phyloP scores from a whole-genome alignment of 2,329 filamentous ascomycete genomes.

The Xylaria arbuscula region DNA sequence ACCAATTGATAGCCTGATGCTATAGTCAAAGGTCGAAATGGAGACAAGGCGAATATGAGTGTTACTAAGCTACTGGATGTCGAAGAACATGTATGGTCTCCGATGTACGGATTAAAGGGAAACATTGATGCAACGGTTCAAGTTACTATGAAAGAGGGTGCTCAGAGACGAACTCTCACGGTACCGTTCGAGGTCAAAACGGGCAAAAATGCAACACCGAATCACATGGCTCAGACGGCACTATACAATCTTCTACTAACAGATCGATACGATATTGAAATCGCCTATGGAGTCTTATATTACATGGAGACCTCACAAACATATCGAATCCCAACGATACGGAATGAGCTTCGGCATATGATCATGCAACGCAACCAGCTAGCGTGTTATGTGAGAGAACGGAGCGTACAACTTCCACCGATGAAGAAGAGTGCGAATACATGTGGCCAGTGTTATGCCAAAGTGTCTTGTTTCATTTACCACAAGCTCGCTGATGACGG shows the following conservation, averaged over 20 bases:
- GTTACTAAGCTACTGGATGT: slow-evolving; percentile 95
- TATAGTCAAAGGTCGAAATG: slow-evolving; percentile 81
- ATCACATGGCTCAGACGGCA: slow-evolving; percentile 92
- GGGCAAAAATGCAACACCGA: slow-evolving; percentile 82
- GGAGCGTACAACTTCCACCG: slow-evolving; percentile 80
- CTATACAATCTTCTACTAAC: slow-evolving; percentile 93
- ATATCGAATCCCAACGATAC: slow-evolving; percentile 83
- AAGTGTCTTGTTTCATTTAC: slow-evolving; percentile 90
- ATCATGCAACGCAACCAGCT: slow-evolving; percentile 94
- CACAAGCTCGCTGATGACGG: slow-evolving; percentile 91
- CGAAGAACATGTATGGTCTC: slow-evolving; percentile 98
- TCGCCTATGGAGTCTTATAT: slow-evolving; percentile 90
- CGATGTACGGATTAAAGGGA: slow-evolving; percentile 95
- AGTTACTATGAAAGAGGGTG: slow-evolving; percentile 79
- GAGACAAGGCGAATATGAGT: slow-evolving; percentile 80
- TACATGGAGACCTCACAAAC: slow-evolving; percentile 93
- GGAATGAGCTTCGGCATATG: slow-evolving; percentile 93
- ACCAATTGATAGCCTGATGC: slow-evolving; percentile 67
- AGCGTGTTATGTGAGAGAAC: slow-evolving; percentile 84
- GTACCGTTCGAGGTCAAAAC: slow-evolving; percentile 97
- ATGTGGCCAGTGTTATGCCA: slow-evolving; percentile 90
- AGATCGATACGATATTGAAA: slow-evolving; percentile 93
- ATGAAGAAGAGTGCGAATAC: slow-evolving; percentile 86
- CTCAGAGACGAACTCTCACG: slow-evolving; percentile 75
- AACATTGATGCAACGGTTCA: slow-evolving; percentile 98